Evolutionary conservation across 2,329 filamentous ascomycete species (phyloP), one percentile per base, ranked within the genome.

Genomic region (Madurella fahalii): DNA sequence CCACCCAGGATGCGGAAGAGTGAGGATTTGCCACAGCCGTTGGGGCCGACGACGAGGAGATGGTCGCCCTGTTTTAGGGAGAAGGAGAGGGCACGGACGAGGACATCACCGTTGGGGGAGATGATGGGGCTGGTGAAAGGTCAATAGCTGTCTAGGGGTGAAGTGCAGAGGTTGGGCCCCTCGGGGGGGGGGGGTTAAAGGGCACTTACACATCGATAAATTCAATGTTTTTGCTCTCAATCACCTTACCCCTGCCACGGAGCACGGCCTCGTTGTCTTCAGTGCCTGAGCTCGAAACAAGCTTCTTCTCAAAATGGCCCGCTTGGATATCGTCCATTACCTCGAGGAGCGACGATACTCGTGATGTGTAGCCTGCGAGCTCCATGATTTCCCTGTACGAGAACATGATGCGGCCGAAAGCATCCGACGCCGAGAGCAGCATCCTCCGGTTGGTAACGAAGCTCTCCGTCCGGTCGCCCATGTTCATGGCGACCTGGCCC

Each of bases 361-460:
- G 86, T 9, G 91, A 93, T 0, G 94, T 99, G 74, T 96, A 95
- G 37, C 94, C 94, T 0, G 94, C 94, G 31, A 99, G 78, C 71
- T 99, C 93, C 69, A 93, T 96, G 59, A 99, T 87, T 69, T 99
- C 94, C 64, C 96, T 92, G 78, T 96, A 97, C 2, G 90, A 95
- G 73, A 96, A 96, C 92, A 96, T 96, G 60, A 97, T 79, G 56
- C 94, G 87, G 1, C 93, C 93, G 67, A 96, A 96, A 20, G 93
- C 93, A 68, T 99, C 94, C 0, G 93, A 97, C 1, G 91, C 94
- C 40, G 90, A 93, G 5, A 99, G 79, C 12, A 99, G 79, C 81
- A 99, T 89, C 55, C 94, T 82, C 43, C 94, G 80, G 69, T 97
- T 99, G 1, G 93, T 99, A 40, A 99, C 89, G 66, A 99, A 97